A percentile compares a stretch with the other conserved stretches of the same genome.
Evolutionary conservation across 768 basidiomycete genomes (phyloP).

Genomic region (Tricholoma sp.): DNA sequence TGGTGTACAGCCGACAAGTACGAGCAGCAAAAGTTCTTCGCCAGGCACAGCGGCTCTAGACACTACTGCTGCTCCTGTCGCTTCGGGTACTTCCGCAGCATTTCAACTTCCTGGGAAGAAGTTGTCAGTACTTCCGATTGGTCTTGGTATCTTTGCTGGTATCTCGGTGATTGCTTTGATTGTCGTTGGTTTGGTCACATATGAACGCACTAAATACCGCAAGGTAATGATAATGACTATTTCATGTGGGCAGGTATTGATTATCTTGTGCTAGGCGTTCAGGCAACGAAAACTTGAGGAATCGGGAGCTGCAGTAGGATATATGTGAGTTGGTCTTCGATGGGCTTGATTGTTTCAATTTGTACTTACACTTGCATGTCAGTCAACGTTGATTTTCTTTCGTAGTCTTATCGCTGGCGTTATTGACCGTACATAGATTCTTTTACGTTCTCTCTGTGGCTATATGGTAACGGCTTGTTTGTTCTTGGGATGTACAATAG

Average conservation of each 20-base stretch:
- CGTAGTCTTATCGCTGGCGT: conserved; percentile 8
- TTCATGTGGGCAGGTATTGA: not conserved
- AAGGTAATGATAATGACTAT: conserved; percentile 45
- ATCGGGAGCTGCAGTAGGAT: conserved; percentile 51
- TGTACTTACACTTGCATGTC: not conserved
- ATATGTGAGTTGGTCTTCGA: conserved; percentile 33
- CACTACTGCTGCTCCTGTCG: conserved; percentile 9
- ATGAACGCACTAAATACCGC: conserved; percentile 83
- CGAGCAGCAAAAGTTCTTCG: conserved; percentile 1
- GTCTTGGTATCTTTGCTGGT: conserved; percentile 79
- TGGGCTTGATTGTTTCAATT: not conserved
- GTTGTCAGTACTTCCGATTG: conserved; percentile 74
- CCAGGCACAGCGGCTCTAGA: conserved; percentile 4
- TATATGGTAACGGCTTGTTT: not conserved
- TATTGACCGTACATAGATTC: conserved; percentile 3
- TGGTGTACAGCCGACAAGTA: conserved; percentile 7
- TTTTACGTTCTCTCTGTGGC: not conserved
- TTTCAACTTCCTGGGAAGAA: conserved; percentile 71
- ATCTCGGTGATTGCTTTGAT: conserved; percentile 81
- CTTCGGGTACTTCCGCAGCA: conserved; percentile 13
- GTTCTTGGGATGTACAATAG: not conserved
- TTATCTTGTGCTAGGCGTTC: conserved; percentile 51
- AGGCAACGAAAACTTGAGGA: conserved; percentile 70
- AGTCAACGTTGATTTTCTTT: conserved; percentile 15
- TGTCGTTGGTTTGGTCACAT: conserved; percentile 80